A percentile compares a stretch with the other conserved stretches of the same genome.
Conservation (phyloP, 176 grass and related monocot genomes). For the Olyra latifolia region DNA sequence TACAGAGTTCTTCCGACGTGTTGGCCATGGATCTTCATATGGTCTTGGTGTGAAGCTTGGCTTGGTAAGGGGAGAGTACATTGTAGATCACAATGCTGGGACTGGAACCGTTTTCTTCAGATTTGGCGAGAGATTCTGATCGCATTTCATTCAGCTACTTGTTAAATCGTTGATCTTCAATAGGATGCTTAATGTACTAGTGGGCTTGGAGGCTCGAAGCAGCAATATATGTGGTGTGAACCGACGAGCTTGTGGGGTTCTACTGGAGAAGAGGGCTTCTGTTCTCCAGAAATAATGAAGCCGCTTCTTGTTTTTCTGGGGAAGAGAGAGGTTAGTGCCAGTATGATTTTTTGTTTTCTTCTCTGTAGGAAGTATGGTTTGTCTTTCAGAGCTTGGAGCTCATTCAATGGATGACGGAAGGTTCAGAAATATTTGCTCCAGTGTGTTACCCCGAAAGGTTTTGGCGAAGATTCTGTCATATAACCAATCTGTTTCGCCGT, state of each 20-base stretch:
- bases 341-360: slow-evolving; percentile 1
- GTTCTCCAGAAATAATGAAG: slow-evolving; percentile 40
- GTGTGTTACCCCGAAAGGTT: background rate
- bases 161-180: background rate
- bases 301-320: slow-evolving; percentile 18
- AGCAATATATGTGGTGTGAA: slow-evolving; percentile 12
- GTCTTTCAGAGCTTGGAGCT: slow-evolving; percentile 10
- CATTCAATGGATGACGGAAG: slow-evolving; percentile 29
- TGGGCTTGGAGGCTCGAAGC: background rate
- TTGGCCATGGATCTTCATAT: slow-evolving; percentile 90
- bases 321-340: slow-evolving; percentile 25
- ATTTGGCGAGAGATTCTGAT: slow-evolving; percentile 92
- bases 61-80: slow-evolving; percentile 90
- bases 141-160: background rate
- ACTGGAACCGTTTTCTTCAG: slow-evolving; percentile 84
- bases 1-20: slow-evolving; percentile 84
- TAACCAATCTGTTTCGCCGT: slow-evolving; percentile 1
- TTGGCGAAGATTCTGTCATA: slow-evolving; percentile 10
- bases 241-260: background rate
- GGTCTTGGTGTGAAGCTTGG: slow-evolving; percentile 89
- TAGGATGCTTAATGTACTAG: background rate
- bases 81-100: slow-evolving; percentile 88
- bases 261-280: slow-evolving; percentile 3
- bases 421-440: background rate
- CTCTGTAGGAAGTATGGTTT: slow-evolving; percentile 21